Percentiles rank a stretch among this genome's conserved stretches.
phyloP scores from a whole-genome alignment of 2,329 filamentous ascomycete genomes.

The Fusarium sp. region DNA sequence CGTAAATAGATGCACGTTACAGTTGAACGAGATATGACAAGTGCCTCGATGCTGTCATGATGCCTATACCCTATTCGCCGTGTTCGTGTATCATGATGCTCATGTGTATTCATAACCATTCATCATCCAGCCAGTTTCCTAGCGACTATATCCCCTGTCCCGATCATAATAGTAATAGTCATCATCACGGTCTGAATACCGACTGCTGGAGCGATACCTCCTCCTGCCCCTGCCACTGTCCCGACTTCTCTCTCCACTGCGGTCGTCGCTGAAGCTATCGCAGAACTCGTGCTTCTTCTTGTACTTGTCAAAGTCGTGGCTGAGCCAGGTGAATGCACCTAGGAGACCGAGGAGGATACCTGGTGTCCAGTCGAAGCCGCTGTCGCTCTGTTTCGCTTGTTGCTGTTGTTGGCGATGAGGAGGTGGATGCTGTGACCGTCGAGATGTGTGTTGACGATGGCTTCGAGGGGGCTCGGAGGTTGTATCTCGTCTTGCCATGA shows the following conservation, averaged over 20 bases:
- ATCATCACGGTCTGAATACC: constrained; percentile 13
- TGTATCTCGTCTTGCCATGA: constrained; percentile 35
- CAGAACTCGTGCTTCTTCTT: constrained; percentile 13
- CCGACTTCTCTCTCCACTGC: constrained; percentile 1
- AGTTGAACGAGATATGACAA: not conserved
- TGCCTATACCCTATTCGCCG: not conserved
- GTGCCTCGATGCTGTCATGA: not conserved
- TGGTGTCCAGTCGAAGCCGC: constrained; percentile 56
- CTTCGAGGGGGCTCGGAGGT: constrained; percentile 30
- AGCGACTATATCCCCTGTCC: constrained; percentile 28
- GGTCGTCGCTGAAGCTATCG: constrained; percentile 5
- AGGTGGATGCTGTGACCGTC: constrained; percentile 3
- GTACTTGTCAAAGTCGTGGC: constrained; percentile 51
- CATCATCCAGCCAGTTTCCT: not conserved
- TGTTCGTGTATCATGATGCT: not conserved
- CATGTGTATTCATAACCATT: constrained; percentile 5
- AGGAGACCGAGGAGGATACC: constrained; percentile 54
- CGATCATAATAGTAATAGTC: constrained; percentile 23
- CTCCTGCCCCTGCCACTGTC: constrained; percentile 32
- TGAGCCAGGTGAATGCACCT: constrained; percentile 52
- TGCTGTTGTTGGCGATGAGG: constrained; percentile 43
- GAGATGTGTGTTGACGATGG: constrained; percentile 5
- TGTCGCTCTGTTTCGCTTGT: constrained; percentile 43
- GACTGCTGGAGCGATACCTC: constrained; percentile 23
- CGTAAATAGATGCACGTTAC: not conserved